Evolutionary conservation across 345 rosid genomes (phyloP).

Genomic region (Melaleuca alternifolia): DNA sequence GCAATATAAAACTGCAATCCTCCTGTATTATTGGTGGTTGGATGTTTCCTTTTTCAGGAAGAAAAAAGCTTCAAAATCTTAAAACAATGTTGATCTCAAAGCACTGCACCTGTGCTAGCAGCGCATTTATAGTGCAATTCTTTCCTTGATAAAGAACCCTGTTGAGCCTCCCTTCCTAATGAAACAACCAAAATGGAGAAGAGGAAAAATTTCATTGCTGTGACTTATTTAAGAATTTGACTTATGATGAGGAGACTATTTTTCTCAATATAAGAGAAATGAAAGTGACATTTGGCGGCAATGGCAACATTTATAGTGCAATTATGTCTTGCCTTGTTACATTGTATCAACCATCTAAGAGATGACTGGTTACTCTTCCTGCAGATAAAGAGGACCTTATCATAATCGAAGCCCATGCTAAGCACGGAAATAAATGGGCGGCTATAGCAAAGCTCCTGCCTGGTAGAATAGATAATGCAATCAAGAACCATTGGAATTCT

Average conservation of each 20-base stretch:
- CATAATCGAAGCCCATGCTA: slow-evolving; percentile 63
- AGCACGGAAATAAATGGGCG: slow-evolving; percentile 93
- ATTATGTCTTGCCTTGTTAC: not conserved
- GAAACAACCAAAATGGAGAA: not conserved
- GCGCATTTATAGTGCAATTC: not conserved
- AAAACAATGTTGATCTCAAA: not conserved
- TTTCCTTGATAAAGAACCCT: not conserved
- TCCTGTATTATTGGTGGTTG: not conserved
- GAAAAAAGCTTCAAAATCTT: not conserved
- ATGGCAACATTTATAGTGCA: too few species aligned
- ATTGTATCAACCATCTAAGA: not conserved
- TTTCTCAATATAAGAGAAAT: not conserved
- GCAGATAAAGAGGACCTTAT: slow-evolving; percentile 77
- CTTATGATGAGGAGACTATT: not conserved
- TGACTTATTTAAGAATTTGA: not conserved
- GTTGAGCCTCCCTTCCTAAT: not conserved
- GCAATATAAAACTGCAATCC: not conserved
- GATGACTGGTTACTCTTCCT: slow-evolving; percentile 1
- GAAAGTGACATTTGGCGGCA: not conserved
- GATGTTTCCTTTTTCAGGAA: not conserved
- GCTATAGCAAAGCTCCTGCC: slow-evolving; percentile 67
- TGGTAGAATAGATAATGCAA: slow-evolving; percentile 75
- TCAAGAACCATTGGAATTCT: slow-evolving; percentile 7
- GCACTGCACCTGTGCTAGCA: not conserved
- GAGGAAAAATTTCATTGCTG: not conserved